Conservation (phyloP, 306 rosid species). For the Prunus padus region DNA sequence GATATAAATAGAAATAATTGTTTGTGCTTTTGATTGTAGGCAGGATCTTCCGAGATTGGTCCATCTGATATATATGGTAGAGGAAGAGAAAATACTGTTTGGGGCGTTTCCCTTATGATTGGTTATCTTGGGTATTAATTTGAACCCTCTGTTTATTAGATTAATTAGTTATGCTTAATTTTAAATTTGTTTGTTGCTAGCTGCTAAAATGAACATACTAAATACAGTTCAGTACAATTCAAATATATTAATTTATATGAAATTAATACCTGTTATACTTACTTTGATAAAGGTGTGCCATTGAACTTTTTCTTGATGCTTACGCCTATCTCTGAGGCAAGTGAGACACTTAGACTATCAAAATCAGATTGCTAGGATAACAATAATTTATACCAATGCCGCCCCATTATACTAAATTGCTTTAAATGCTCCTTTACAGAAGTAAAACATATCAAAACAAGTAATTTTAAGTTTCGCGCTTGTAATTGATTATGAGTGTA, state of each 20-base stretch:
- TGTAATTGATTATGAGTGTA: conserved; percentile 1
- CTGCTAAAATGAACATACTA: not conserved
- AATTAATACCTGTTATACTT: not conserved
- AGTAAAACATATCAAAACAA: not conserved
- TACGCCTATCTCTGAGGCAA: not conserved
- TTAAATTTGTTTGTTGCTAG: not conserved
- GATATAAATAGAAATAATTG: conserved; percentile 26
- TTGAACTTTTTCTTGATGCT: conserved; percentile 1
- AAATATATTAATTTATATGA: not conserved
- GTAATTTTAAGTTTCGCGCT: not conserved
- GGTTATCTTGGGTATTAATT: conserved; percentile 90
- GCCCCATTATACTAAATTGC: not conserved
- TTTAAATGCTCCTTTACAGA: not conserved
- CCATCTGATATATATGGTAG: conserved; percentile 67
- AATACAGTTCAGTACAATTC: not conserved
- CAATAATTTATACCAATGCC: not conserved
- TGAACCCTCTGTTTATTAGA: conserved; percentile 20
- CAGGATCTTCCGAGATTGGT: conserved; percentile 72
- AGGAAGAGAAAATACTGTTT: conserved; percentile 94
- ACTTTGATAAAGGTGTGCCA: not conserved
- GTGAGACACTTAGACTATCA: not conserved
- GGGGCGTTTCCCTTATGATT: conserved; percentile 86
- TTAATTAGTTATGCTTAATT: conserved; percentile 5
- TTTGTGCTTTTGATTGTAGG: conserved; percentile 53
- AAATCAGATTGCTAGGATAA: not conserved